Base-by-base conservation (phyloP, 805 yeast genomes). In the Starmerella roubikii region DNA sequence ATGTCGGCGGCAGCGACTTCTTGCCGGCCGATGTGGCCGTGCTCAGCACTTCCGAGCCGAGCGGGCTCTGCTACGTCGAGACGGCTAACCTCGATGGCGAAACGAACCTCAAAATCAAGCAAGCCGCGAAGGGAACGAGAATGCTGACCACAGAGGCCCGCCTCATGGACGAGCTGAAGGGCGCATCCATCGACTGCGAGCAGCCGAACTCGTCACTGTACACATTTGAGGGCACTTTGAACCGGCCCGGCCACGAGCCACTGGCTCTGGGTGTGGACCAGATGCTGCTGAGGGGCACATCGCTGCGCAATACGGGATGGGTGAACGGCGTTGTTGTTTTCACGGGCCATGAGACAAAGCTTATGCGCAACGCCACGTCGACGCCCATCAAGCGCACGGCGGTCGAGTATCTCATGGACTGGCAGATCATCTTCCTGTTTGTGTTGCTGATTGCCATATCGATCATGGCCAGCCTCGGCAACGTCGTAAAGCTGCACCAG, bases 41-140 rank as follows among this genome's bases (percentile, higher is more conserved):
- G 15, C 56, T 91, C 25, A 75, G 91, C 19, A 84, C 96, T 0
- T 88, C 97, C 0, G 99, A 91, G 58, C 99, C 99, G 0, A 97
- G 88, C 59, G 99, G 98, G 2, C 66, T 91, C 44, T 93, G 98
- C 58, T 91, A 91, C 53, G 83, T 93, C 40, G 99, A 91, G 60
- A 91, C 99, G 1, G 94, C 98, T 0, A 91, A 91, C 54, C 65
- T 91, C 49, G 99, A 91, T 59, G 99, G 99, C 41, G 99, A 91
- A 58, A 93, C 99, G 0, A 91, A 91, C 57, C 67, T 91, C 52
- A 91, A 91, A 55, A 91, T 91, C 55, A 93, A 93, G 54, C 97
- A 91, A 57, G 74, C 95, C 1, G 68, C 69, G 37, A 64, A 71
- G 2, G 94, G 85, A 52, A 91, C 98, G 0, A 68, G 83, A 3